These are phyloP conservation scores for Fonsecaea pugnacius DNA, from an alignment of 2,329 filamentous ascomycete species.

Conservation along the genomic window DNA sequence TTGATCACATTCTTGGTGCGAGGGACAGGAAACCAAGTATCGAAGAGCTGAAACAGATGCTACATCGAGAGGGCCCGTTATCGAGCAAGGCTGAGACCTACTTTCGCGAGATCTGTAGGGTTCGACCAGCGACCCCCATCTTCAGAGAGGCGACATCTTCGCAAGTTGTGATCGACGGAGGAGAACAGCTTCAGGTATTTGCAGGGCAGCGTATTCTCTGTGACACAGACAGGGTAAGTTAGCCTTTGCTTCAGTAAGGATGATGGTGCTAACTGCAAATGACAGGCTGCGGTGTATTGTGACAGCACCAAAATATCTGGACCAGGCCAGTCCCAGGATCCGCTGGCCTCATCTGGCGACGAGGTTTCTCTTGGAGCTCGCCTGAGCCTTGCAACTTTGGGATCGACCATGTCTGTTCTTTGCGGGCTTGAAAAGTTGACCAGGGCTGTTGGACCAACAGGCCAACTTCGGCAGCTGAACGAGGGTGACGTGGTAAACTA, in stretches of 20 bases:
- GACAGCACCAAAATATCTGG: slow-evolving; percentile 63
- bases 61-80: slow-evolving; percentile 40
- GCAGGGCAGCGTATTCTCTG: slow-evolving; percentile 65
- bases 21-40: slow-evolving; percentile 56
- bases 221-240: slow-evolving; percentile 56
- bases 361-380: slow-evolving; percentile 66
- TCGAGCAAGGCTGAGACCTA: slow-evolving; percentile 11
- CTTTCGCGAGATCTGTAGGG: slow-evolving; percentile 8
- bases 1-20: slow-evolving; percentile 68
- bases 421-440: slow-evolving; percentile 45
- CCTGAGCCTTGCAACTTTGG: slow-evolving; percentile 64
- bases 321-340: slow-evolving; percentile 1
- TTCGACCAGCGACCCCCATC: slow-evolving; percentile 4
- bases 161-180: slow-evolving; percentile 55
- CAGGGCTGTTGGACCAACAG: slow-evolving; percentile 46
- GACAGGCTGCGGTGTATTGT: slow-evolving; percentile 49
- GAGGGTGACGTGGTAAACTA: slow-evolving; percentile 39
- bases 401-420: slow-evolving; percentile 46
- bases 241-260: neutral
- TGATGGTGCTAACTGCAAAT: slow-evolving; percentile 8
- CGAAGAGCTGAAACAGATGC: slow-evolving; percentile 64
- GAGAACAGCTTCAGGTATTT: slow-evolving; percentile 69
- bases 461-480: slow-evolving; percentile 45
- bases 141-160: slow-evolving; percentile 19
- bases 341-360: slow-evolving; percentile 39